Evolutionary conservation across 768 basidiomycete genomes (phyloP).

Genomic region (Lyophyllum semitale): DNA sequence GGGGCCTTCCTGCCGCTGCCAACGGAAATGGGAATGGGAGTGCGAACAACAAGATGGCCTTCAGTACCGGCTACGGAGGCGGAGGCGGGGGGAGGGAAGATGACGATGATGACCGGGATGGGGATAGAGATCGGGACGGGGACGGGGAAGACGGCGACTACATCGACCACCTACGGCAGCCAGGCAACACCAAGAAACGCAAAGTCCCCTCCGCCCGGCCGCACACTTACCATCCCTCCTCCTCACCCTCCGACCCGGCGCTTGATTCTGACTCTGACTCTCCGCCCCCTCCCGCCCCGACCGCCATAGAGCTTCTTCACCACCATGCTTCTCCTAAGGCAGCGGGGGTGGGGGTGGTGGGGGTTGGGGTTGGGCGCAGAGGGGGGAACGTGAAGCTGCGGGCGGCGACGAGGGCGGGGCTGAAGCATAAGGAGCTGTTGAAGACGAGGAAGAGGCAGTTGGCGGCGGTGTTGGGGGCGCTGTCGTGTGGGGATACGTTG

Average conservation of each 20-base stretch:
- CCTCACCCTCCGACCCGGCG: not conserved
- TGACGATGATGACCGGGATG: constrained; percentile 9
- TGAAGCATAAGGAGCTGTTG: constrained; percentile 77
- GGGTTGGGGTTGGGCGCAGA: not conserved
- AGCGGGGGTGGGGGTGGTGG: not conserved
- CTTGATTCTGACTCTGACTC: not conserved
- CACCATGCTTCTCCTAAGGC: no score
- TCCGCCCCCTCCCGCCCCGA: not conserved
- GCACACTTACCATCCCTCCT: not conserved
- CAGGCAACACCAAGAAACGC: constrained; percentile 85
- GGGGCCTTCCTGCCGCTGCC: constrained; percentile 22
- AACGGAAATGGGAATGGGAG: not conserved
- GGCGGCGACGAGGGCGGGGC: constrained; percentile 63
- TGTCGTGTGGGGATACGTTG: constrained; percentile 68
- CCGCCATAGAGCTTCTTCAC: no score
- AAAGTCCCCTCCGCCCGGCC: constrained; percentile 70
- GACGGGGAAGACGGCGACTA: constrained; percentile 66
- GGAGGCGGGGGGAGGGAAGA: constrained; percentile 11
- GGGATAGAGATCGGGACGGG: constrained; percentile 37
- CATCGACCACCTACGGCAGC: constrained; percentile 70
- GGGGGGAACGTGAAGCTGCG: constrained; percentile 42
- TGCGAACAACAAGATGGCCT: no score
- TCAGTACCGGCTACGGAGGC: not conserved
- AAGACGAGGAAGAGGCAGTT: constrained; percentile 71
- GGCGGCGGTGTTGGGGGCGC: constrained; percentile 65